These are phyloP conservation scores for Sphagnum fallax DNA, from an alignment of 228 moss, liverwort and hornwort species.

Conservation along the genomic window DNA sequence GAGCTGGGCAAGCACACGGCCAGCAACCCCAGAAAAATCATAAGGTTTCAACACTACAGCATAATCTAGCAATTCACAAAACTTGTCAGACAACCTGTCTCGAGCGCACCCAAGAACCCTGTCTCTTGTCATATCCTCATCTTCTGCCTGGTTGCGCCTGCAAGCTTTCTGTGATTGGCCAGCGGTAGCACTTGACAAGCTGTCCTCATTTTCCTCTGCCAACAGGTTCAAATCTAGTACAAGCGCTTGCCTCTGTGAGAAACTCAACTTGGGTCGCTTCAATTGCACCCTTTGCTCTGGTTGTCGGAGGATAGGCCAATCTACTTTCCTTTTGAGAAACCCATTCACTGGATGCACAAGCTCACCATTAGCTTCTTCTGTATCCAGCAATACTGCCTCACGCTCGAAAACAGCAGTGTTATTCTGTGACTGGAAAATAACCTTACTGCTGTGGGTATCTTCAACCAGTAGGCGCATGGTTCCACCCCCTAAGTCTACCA, in stretches of 20 bases:
- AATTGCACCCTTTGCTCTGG: constrained; percentile 1
- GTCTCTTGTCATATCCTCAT: constrained; percentile 23
- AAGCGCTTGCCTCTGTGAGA: constrained; percentile 23
- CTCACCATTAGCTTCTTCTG: not conserved
- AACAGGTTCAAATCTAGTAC: constrained; percentile 73
- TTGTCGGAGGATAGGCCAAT: constrained; percentile 9
- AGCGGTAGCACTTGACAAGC: constrained; percentile 16
- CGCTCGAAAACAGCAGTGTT: constrained; percentile 38
- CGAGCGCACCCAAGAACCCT: constrained; percentile 38
- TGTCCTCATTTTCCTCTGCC: constrained; percentile 34
- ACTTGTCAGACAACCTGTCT: constrained; percentile 29
- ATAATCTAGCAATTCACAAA: constrained; percentile 50
- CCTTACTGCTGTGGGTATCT: constrained; percentile 14
- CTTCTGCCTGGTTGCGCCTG: constrained; percentile 7
- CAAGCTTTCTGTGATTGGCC: constrained; percentile 8
- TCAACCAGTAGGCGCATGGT: constrained; percentile 23
- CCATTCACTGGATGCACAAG: not conserved
- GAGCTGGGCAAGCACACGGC: constrained; percentile 37
- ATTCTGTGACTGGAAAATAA: constrained; percentile 16
- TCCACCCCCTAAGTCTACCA: constrained; percentile 13
- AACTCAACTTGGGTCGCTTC: constrained; percentile 12
- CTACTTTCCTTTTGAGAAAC: constrained; percentile 35
- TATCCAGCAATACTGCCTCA: constrained; percentile 1
- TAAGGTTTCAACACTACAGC: constrained; percentile 60
- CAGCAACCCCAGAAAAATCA: constrained; percentile 40